A percentile compares a stretch with the other conserved stretches of the same genome.
phyloP scores from a whole-genome alignment of 441 rosid genomes.

The Gossypium schwendimanii region DNA sequence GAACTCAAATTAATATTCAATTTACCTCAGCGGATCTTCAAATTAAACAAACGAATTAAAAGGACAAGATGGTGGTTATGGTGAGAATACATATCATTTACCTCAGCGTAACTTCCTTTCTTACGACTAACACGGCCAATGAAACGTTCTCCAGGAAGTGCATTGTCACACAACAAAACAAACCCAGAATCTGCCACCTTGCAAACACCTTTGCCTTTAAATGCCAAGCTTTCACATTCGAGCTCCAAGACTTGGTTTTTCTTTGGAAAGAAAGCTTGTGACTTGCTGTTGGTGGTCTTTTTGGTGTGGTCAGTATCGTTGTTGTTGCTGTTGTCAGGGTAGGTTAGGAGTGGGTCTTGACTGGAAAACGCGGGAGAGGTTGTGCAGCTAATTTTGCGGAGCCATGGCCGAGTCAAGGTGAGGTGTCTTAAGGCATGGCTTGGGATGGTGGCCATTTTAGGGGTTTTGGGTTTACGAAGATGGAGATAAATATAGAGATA shows the following conservation, averaged over 20 bases:
- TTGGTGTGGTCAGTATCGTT: neutral
- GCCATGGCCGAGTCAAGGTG: conserved; percentile 26
- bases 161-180: conserved; percentile 81
- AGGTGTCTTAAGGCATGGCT: conserved; percentile 33
- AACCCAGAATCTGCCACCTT: conserved; percentile 75
- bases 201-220: conserved; percentile 80
- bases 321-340: conserved; percentile 10
- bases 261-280: conserved; percentile 56
- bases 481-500: neutral
- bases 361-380: conserved; percentile 31
- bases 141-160: conserved; percentile 86
- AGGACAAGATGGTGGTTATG: neutral
- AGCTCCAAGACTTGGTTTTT: conserved; percentile 71
- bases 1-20: neutral
- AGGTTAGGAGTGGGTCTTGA: conserved; percentile 17
- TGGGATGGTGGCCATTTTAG: conserved; percentile 28
- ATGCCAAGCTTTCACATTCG: conserved; percentile 81
- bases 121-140: conserved; percentile 74
- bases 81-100: conserved; percentile 8
- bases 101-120: conserved; percentile 83
- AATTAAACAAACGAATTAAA: neutral
- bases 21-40: neutral
- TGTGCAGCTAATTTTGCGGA: conserved; percentile 25
- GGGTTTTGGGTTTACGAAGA: conserved; percentile 8
- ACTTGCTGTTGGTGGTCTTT: neutral